Base-by-base conservation (phyloP, 169 alveolate genomes). In the Besnoitia besnoiti region DNA sequence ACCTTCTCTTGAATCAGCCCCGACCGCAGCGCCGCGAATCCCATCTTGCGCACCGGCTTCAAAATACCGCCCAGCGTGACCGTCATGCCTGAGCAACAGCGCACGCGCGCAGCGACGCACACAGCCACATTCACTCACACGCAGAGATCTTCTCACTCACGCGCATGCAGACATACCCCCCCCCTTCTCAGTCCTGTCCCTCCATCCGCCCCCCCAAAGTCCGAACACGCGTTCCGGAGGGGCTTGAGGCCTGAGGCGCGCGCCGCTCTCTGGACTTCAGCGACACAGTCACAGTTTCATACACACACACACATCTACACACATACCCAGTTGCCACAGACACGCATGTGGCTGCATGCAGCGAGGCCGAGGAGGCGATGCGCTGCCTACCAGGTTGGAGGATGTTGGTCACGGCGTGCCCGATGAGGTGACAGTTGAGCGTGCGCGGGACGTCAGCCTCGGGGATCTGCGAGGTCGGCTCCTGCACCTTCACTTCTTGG, bases 381-480 rank as follows among this genome's bases (percentile, higher is more conserved):
- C n/a, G n/a, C 8, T 62, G 35, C 91, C n/a, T 24, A 89, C 92
- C 90, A 3, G 90, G 94, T 42, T 77, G 94, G 33, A 84, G 90
- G 19, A 33, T 21, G 87, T 90, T 44, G 47, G 62, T 33, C 50
- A 89, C 49, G 30, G 91, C 46, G 73, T 90, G 90, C 67, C 93
- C 93, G 42, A 90, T 33, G 39, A 90, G 62, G 62, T 77, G 85
- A 50, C 93, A 90, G 37, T 49, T 75, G 59, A 90, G 89, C 14
- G 89, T 51, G 5, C 93, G 88, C 0, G 93, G 93, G 35, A 90
- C 93, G 44, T 90, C 93, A 0, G 90, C 93, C 27, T 90, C 93
- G 10, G 93, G 93, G 33, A 90, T 73, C 61, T 90, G 93, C n/a
- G 21, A 14, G 8, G 91, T 37, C 10, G 91, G 91, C 35, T 87